Evolutionary conservation across 306 rosid species (phyloP).

Genomic region (Lablab purpureus): DNA sequence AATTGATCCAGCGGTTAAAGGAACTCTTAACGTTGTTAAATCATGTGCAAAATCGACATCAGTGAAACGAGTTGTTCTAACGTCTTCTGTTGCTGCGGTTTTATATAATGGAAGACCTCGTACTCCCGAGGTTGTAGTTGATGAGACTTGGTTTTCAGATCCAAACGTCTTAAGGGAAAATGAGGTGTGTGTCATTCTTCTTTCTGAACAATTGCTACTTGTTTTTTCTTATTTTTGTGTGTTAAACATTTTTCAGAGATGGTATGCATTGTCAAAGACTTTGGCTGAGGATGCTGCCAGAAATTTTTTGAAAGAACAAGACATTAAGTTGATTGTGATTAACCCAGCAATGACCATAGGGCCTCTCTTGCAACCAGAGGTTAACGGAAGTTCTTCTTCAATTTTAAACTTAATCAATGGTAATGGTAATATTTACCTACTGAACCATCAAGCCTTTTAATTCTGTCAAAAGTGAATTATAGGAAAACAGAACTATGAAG

Average conservation of each 20-base stretch:
- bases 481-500: no score
- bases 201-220: neutral
- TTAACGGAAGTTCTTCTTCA: conserved; percentile 64
- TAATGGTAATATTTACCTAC: conserved; percentile 52
- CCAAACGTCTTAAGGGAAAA: conserved; percentile 26
- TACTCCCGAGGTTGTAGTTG: conserved; percentile 42
- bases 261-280: conserved; percentile 41
- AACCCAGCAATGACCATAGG: conserved; percentile 22
- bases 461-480: no score
- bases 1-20: conserved; percentile 57
- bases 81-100: conserved; percentile 49
- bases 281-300: conserved; percentile 32
- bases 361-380: conserved; percentile 41
- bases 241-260: conserved; percentile 11
- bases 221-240: neutral
- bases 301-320: neutral
- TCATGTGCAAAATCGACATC: conserved; percentile 53
- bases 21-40: conserved; percentile 54
- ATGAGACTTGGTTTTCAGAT: conserved; percentile 58
- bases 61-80: conserved; percentile 49
- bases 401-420: conserved; percentile 68
- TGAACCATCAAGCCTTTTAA: neutral
- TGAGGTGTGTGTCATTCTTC: conserved; percentile 21
- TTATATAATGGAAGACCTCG: conserved; percentile 37
- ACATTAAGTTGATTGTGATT: conserved; percentile 37